These are phyloP conservation scores for Fraxinus angustifolia DNA, from an alignment of 305 asterid genomes.

Conservation along the genomic window DNA sequence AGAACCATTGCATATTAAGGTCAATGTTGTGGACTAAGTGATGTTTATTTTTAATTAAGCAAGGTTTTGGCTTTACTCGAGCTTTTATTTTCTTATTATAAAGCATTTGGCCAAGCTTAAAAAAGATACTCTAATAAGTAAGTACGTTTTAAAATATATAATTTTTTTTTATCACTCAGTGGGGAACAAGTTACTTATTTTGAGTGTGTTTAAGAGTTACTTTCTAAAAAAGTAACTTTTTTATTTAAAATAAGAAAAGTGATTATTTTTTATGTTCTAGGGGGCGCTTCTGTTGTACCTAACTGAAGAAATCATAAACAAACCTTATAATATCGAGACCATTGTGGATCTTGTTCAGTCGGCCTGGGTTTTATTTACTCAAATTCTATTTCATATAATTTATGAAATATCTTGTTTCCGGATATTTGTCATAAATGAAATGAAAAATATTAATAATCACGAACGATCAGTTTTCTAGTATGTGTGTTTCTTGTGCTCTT, in stretches of 20 bases:
- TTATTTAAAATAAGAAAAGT: background rate
- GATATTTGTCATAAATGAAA: background rate
- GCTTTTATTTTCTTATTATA: background rate
- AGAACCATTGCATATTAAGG: background rate
- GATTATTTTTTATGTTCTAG: background rate
- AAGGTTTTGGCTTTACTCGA: background rate
- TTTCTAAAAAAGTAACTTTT: background rate
- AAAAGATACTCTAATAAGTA: background rate
- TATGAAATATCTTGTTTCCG: background rate
- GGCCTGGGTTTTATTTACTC: background rate
- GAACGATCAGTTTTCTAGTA: background rate
- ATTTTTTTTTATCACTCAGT: background rate
- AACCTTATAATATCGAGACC: background rate
- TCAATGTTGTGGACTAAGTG: background rate
- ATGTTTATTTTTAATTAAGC: background rate
- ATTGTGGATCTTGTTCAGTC: background rate
- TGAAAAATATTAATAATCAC: background rate
- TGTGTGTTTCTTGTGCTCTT: background rate
- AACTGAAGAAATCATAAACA: constrained; percentile 3
- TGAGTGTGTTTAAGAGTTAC: background rate
- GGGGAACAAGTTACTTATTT: background rate
- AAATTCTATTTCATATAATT: background rate
- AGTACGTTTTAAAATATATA: background rate
- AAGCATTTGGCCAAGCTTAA: background rate
- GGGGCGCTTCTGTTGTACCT: background rate